Evolutionary conservation across 2,329 filamentous ascomycete genomes (phyloP), one percentile per base, ranked within the genome.

Genomic region (Domatiomyces globalis): DNA sequence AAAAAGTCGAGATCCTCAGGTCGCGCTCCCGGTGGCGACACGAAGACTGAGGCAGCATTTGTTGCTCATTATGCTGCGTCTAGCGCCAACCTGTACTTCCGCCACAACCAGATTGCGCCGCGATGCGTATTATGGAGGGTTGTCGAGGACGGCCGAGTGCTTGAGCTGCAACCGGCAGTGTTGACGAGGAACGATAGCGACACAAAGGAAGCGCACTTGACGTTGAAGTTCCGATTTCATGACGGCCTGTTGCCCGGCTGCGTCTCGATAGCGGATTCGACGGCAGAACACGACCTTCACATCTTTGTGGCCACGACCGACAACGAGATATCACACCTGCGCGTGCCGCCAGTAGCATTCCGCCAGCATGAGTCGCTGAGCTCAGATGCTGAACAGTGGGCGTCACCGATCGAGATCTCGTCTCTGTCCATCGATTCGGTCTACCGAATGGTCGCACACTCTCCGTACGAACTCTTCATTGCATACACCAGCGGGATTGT

Each of bases 81-180:
- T 1, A 79, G 88, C 29, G 84, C 87, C 25, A 87, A 87, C 2
- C 77, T 96, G 51, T 95, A 87, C 71, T 88, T 94, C 67, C 81
- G 92, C 51, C 78, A 79, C 66, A 78, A 84, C 66, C 80, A 84
- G 63, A 74, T 78, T 57, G 82, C 84, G 57, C 92, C 92, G 42
- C 82, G 85, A 63, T 87, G 80, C 67, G 94, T 96, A 64, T 76
- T 95, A 46, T 98, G 92, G 92, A 80, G 90, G 60, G 77, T 96
- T 42, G 71, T 95, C 54, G 84, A 94, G 63, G 81, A 87, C 61
- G 80, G 81, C 62, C 85, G 79, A 59, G 74, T 87, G 56, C 74
- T 98, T 60, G 90, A 92, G 69, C 75, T 98, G 48, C 84, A 87
- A 63, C 82, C 81, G 43, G 80, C 86, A 54, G 92, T 98, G 68